Evolutionary conservation across 176 grass and related monocot genomes (phyloP), one percentile per base, ranked within the genome.

Genomic region (Paspalum notatum): DNA sequence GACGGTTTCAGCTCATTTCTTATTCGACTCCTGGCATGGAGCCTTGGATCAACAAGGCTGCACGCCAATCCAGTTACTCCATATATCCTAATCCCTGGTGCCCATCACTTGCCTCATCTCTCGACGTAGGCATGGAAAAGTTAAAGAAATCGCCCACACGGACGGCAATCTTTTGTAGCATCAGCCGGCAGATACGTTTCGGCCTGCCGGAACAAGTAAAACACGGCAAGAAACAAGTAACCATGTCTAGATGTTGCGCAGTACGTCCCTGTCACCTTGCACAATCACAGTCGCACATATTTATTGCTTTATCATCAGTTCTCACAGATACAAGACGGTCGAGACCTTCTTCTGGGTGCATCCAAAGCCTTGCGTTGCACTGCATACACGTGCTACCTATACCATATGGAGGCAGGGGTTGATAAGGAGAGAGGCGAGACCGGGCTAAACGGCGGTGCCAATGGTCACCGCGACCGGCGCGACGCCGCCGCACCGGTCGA

Each of bases 221-320:
- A n/a, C 53, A 4, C 12, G 41, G 11, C 8, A 75, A 74, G 12
- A 61, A 60, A 61, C 58, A 13, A 32, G 17, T 12, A 13, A 25
- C 52, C 32, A 52, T 9, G 27, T 46, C 26, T 21, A 32, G 80
- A 74, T 67, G 18, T 26, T 53, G 41, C 64, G 18, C 17, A 77
- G 79, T 25, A 76, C 25, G 85, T 77, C 72, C 10, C 63, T 71
- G 39, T 82, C 85, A 21, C 24, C 24, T 82, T 68, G 82, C 85
- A 69, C 47, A 21, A 53, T 1, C 72, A 71, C 26, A 48, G 40
- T 71, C 24, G 32, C 32, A 32, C 32, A 17, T 56, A 25, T 71
- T 71, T 49, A 55, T 54, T 55, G 54, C 38, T 25, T 41, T 18
- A 51, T 81, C 14, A 6, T 39, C 62, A 12, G 17, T 76, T 81